phyloP scores from a whole-genome alignment of 2,329 filamentous ascomycete species.

The Epichloe gansuensis region DNA sequence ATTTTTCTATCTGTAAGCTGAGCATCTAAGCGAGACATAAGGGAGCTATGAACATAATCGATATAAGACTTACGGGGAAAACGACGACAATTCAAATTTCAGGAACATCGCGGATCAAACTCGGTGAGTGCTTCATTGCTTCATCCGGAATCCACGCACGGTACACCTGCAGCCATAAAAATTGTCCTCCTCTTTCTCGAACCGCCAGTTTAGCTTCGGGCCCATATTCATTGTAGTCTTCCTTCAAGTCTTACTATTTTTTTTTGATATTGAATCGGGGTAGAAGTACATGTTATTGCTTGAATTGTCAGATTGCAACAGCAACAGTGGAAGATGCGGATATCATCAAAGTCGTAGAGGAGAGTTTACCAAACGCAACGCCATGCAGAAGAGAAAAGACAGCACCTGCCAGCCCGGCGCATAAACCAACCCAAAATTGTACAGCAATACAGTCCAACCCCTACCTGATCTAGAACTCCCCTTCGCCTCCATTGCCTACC shows the following conservation, averaged over 20 bases:
- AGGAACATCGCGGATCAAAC: too few relatives aligned
- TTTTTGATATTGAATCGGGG: background rate
- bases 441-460: conserved; percentile 6
- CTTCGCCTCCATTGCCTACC: conserved; percentile 48
- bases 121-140: too few relatives aligned
- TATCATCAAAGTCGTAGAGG: conserved; percentile 19
- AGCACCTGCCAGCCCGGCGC: background rate
- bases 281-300: background rate
- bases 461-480: conserved; percentile 39
- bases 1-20: too few relatives aligned
- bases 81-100: too few relatives aligned
- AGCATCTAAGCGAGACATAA: too few relatives aligned
- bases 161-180: too few relatives aligned
- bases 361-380: conserved; percentile 4
- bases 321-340: conserved; percentile 16
- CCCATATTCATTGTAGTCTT: too few relatives aligned
- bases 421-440: conserved; percentile 3
- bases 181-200: too few relatives aligned
- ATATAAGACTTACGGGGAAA: too few relatives aligned
- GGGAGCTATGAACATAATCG: too few relatives aligned
- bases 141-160: too few relatives aligned
- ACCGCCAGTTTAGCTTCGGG: too few relatives aligned
- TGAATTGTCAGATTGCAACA: background rate
- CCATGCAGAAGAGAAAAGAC: conserved; percentile 3
- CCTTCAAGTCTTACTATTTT: conserved; percentile 18